Evolutionary conservation across 1,139 yeast genomes (phyloP).

Genomic region (Blastobotrys ciferrii): DNA sequence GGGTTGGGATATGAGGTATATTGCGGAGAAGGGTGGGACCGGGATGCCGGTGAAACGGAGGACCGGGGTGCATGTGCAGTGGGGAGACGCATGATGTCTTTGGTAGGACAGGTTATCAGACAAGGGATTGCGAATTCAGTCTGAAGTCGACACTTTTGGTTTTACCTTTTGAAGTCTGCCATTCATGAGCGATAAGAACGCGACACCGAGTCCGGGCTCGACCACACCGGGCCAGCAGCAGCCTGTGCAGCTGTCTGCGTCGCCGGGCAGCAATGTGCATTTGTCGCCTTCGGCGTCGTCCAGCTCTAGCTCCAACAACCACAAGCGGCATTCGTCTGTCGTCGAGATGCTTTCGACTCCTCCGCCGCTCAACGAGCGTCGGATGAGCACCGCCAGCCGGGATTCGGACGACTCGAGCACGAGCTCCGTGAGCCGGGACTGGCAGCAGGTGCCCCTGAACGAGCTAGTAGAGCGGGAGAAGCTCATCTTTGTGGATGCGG

Average conservation of each 20-base stretch:
- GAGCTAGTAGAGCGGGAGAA: conserved; percentile 80
- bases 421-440: conserved; percentile 42
- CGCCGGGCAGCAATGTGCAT: conserved; percentile 3
- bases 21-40: too few relatives aligned
- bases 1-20: too few relatives aligned
- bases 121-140: too few relatives aligned
- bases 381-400: conserved; percentile 15
- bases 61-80: too few relatives aligned
- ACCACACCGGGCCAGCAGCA: conserved; percentile 6
- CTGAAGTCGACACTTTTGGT: too few relatives aligned
- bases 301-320: conserved; percentile 8
- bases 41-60: too few relatives aligned
- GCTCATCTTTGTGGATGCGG: conserved; percentile 62
- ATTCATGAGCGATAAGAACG: conserved; percentile 1
- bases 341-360: conserved; percentile 84
- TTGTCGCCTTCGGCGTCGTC: conserved; percentile 8
- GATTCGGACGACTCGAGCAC: conserved; percentile 13
- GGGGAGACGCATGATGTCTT: too few relatives aligned
- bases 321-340: conserved; percentile 47
- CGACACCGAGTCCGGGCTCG: conserved; percentile 7
- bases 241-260: conserved; percentile 1
- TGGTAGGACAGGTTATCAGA: too few relatives aligned
- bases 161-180: neutral
- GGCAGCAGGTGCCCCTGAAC: conserved; percentile 69
- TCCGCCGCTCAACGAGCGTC: conserved; percentile 53